phyloP scores from a whole-genome alignment of 345 rosid genomes.

The Eucalyptus pauciflora region DNA sequence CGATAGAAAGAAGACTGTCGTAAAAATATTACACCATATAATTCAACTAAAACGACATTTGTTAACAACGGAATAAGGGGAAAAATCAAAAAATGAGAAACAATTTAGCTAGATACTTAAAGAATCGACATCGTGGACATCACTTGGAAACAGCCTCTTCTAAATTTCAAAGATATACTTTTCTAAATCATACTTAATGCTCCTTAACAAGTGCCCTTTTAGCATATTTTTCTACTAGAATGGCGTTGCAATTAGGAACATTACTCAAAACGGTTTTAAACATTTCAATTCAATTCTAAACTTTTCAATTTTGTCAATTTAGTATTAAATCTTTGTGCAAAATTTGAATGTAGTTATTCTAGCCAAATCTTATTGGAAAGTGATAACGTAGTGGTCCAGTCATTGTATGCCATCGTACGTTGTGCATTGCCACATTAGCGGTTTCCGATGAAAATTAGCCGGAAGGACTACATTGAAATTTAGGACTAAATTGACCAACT shows the following conservation, averaged over 20 bases:
- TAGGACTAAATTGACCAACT: no score
- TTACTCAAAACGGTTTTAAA: fast-evolving
- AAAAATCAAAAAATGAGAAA: background rate
- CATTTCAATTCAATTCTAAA: no score
- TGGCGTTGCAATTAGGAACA: background rate
- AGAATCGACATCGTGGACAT: background rate
- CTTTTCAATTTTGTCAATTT: no score
- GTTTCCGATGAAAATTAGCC: fast-evolving
- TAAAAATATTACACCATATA: background rate
- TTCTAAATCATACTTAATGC: background rate
- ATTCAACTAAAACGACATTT: background rate
- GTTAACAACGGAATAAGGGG: background rate
- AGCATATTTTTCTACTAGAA: background rate
- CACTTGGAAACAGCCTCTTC: background rate
- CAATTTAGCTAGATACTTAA: background rate
- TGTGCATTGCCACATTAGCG: fast-evolving
- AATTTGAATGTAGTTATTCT: no score
- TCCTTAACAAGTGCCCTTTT: background rate
- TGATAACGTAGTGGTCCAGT: no score
- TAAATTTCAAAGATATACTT: background rate
- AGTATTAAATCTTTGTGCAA: fast-evolving
- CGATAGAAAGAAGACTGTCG: background rate
- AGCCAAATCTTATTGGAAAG: no score
- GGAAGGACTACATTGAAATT: no score
- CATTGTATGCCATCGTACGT: fast-evolving